These are phyloP conservation scores for Babjeviella inositovora DNA, from an alignment of 805 yeast species.

Conservation along the genomic window DNA sequence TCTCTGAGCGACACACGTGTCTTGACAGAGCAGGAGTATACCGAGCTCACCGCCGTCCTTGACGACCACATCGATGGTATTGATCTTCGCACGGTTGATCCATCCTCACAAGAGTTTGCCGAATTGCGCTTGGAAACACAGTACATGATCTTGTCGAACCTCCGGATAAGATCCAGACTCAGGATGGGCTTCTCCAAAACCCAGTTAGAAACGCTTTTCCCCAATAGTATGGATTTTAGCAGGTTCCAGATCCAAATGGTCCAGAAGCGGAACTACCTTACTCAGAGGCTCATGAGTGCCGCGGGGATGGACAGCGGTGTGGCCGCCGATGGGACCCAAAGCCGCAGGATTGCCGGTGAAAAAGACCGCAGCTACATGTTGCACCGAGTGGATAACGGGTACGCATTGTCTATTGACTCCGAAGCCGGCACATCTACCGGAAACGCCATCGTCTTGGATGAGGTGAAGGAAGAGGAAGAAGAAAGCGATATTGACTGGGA, in stretches of 20 bases:
- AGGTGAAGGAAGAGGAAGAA: slow-evolving; percentile 8
- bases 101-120: slow-evolving; percentile 63
- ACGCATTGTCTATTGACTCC: slow-evolving; percentile 52
- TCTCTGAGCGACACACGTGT: slow-evolving; percentile 53
- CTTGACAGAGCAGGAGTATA: slow-evolving; percentile 57
- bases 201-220: slow-evolving; percentile 72
- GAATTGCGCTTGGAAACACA: slow-evolving; percentile 73
- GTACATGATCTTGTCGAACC: slow-evolving; percentile 72
- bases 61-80: slow-evolving; percentile 52
- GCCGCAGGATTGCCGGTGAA: slow-evolving; percentile 70
- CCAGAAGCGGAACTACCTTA: slow-evolving; percentile 75
- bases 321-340: slow-evolving; percentile 13
- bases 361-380: slow-evolving; percentile 61
- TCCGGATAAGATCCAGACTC: slow-evolving; percentile 71
- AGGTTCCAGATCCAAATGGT: slow-evolving; percentile 89
- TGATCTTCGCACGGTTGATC: slow-evolving; percentile 64
- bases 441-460: slow-evolving; percentile 36
- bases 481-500: slow-evolving; percentile 50
- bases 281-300: slow-evolving; percentile 73
- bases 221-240: slow-evolving; percentile 79
- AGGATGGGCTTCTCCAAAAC: slow-evolving; percentile 91
- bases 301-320: slow-evolving; percentile 55
- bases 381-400: slow-evolving; percentile 66
- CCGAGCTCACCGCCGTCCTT: slow-evolving; percentile 36
- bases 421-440: slow-evolving; percentile 18